Percentiles rank a stretch among this genome's conserved stretches.
phyloP scores from a whole-genome alignment of 805 yeast species.

The Suhomyces canberraensis region DNA sequence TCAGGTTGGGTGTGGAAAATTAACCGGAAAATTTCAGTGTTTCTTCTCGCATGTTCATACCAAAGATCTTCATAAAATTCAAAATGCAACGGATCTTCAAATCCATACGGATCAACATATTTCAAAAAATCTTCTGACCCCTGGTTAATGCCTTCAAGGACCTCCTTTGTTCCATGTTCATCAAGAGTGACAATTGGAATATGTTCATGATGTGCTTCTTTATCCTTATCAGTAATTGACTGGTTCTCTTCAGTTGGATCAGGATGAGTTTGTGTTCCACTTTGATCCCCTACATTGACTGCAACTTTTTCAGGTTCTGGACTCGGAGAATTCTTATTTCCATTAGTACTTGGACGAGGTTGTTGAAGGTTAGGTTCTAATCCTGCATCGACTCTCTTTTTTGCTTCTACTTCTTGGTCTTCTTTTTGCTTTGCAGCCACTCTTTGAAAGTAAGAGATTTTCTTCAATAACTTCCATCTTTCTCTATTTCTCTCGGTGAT shows the following conservation, averaged over 20 bases:
- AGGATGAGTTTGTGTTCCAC: neutral
- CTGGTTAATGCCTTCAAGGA: conserved; percentile 36
- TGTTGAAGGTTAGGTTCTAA: conserved; percentile 11
- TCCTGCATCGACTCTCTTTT: conserved; percentile 36
- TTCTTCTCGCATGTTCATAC: conserved; percentile 78
- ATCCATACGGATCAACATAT: conserved; percentile 82
- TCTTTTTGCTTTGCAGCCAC: conserved; percentile 51
- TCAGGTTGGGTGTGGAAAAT: conserved; percentile 96
- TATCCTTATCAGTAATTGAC: conserved; percentile 5
- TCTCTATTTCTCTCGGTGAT: conserved; percentile 47
- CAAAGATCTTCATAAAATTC: conserved; percentile 82
- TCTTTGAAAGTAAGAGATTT: conserved; percentile 67
- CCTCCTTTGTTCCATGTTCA: conserved; percentile 40
- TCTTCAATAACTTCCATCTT: conserved; percentile 70
- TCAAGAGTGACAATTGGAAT: conserved; percentile 44
- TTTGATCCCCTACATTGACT: conserved; percentile 4
- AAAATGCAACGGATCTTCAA: conserved; percentile 83
- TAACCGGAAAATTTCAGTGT: conserved; percentile 75
- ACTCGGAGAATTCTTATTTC: neutral
- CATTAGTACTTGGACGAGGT: neutral
- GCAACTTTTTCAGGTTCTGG: conserved; percentile 6
- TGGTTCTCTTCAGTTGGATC: conserved; percentile 1
- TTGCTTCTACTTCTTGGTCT: conserved; percentile 37
- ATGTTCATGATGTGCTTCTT: conserved; percentile 6
- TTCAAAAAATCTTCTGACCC: conserved; percentile 31